These are phyloP conservation scores for Combretum micranthum DNA, from an alignment of 345 rosid genomes.

Conservation along the genomic window DNA sequence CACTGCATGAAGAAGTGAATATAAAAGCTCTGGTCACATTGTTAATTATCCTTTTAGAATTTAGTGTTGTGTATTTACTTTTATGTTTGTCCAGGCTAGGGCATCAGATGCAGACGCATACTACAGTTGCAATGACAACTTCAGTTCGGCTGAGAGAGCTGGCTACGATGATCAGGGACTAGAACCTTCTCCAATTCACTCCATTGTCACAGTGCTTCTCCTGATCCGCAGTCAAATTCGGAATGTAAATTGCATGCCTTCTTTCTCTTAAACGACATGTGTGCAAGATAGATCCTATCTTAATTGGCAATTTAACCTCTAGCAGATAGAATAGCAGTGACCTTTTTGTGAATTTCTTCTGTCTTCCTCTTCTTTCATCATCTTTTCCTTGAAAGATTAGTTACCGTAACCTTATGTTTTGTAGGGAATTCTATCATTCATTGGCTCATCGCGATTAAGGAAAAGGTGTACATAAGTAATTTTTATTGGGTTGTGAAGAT, in stretches of 20 bases:
- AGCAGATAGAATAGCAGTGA: not conserved
- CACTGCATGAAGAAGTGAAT: conserved; percentile 66
- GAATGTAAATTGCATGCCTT: conserved; percentile 19
- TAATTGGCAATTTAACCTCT: no score
- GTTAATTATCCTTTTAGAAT: not conserved
- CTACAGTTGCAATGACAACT: conserved; percentile 65
- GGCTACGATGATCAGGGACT: conserved; percentile 20
- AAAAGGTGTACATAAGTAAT: conserved; percentile 32
- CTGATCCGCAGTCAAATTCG: conserved; percentile 13
- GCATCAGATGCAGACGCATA: conserved; percentile 46
- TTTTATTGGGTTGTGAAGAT: conserved; percentile 22
- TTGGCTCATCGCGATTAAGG: conserved; percentile 39
- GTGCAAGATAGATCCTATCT: no score
- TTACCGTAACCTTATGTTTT: conserved; percentile 6
- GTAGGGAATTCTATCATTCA: conserved; percentile 35
- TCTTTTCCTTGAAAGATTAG: not conserved
- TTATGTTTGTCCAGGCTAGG: conserved; percentile 37
- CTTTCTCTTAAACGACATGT: not conserved
- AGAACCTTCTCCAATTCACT: conserved; percentile 23
- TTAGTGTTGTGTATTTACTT: not conserved
- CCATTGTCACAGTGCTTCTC: conserved; percentile 10
- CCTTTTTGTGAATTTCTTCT: not conserved
- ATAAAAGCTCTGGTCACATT: conserved; percentile 6
- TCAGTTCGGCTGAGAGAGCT: conserved; percentile 28
- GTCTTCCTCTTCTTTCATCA: not conserved